Evolutionary conservation across 2,329 filamentous ascomycete genomes (phyloP).

Genomic region (Colletotrichum lentis): DNA sequence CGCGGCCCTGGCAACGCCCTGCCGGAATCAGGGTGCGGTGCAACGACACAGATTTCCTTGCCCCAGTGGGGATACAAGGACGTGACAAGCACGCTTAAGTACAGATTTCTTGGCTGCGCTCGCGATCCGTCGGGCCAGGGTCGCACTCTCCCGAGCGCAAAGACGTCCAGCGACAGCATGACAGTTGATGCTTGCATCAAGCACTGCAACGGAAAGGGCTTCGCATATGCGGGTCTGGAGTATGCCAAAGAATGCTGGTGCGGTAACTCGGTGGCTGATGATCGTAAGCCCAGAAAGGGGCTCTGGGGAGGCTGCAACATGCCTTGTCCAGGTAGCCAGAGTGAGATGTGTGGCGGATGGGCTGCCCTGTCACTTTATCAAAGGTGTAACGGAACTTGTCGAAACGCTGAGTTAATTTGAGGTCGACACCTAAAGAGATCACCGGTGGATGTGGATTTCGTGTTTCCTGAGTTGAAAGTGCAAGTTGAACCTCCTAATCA

Average conservation of each 20-base stretch:
- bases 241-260: slow-evolving; percentile 53
- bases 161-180: slow-evolving; percentile 46
- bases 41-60: slow-evolving; percentile 49
- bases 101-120: slow-evolving; percentile 63
- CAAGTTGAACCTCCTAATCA: not conserved
- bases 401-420: slow-evolving; percentile 40
- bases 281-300: slow-evolving; percentile 48
- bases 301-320: slow-evolving; percentile 52
- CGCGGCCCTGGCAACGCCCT: slow-evolving; percentile 42
- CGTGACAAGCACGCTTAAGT: slow-evolving; percentile 53
- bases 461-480: not conserved
- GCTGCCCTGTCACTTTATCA: slow-evolving; percentile 48
- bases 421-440: not conserved
- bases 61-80: slow-evolving; percentile 55
- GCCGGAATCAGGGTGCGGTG: slow-evolving; percentile 44
- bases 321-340: slow-evolving; percentile 36
- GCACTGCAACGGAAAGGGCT: slow-evolving; percentile 44
- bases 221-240: slow-evolving; percentile 49
- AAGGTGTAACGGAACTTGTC: slow-evolving; percentile 46
- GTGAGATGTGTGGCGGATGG: slow-evolving; percentile 41
- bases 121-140: slow-evolving; percentile 43
- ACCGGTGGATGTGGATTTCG: too few species aligned
- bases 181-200: slow-evolving; percentile 47
- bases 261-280: slow-evolving; percentile 42
- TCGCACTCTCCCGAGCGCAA: slow-evolving; percentile 45